phyloP scores from a whole-genome alignment of 1,284 basidiomycete species.

The Meira nashicola region DNA sequence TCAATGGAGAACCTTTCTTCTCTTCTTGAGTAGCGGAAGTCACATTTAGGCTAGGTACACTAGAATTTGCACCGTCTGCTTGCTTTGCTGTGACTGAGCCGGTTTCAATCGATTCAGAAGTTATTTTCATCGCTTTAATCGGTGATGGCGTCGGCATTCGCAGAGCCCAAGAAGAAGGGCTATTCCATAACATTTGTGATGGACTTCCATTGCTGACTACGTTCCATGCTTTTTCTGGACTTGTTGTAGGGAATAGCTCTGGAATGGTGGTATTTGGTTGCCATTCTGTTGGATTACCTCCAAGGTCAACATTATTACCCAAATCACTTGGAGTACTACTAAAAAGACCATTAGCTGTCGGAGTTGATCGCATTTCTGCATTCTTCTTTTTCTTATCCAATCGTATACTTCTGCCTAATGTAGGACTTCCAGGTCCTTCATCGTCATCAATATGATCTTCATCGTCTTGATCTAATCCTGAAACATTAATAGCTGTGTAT shows the following conservation, averaged over 20 bases:
- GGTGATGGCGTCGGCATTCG: slow-evolving; percentile 1
- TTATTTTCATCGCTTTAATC: not conserved
- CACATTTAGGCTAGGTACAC: not conserved
- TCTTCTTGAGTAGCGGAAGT: not conserved
- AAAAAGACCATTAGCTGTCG: not conserved
- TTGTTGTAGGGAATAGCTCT: slow-evolving; percentile 35
- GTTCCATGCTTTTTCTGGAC: slow-evolving; percentile 26
- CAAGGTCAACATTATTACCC: not conserved
- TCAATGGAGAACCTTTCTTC: slow-evolving; percentile 4
- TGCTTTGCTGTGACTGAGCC: not conserved
- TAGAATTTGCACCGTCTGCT: not conserved
- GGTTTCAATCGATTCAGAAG: not conserved
- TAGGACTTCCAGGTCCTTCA: slow-evolving; percentile 8
- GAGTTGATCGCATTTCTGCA: not conserved
- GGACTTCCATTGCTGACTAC: slow-evolving; percentile 10
- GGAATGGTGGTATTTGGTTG: slow-evolving; percentile 24
- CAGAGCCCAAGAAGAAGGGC: slow-evolving; percentile 3
- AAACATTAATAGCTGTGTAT: slow-evolving; percentile 15
- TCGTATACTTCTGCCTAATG: slow-evolving; percentile 18
- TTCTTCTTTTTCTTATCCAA: slow-evolving; percentile 5
- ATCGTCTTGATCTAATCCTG: slow-evolving; percentile 17
- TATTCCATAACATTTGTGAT: not conserved
- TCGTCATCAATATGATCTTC: slow-evolving; percentile 11
- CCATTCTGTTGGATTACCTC: slow-evolving; percentile 22
- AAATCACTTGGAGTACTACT: not conserved